Evolutionary conservation across 768 basidiomycete genomes (phyloP).

Genomic region (Hysterangium stoloniferum): DNA sequence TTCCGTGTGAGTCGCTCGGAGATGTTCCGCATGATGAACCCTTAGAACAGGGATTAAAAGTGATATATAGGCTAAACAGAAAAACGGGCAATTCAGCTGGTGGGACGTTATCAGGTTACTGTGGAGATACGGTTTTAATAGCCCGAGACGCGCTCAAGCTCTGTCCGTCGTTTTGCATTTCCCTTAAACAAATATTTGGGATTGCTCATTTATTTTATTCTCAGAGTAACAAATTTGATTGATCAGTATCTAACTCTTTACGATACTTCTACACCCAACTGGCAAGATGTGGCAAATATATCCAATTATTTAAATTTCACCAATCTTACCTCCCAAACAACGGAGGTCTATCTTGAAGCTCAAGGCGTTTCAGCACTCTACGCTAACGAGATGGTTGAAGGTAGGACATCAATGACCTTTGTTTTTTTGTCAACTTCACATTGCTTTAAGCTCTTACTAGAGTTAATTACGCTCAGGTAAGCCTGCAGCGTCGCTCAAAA

Average conservation of each 20-base stretch:
- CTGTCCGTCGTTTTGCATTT: conserved; percentile 34
- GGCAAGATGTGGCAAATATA: conserved; percentile 54
- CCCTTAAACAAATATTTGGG: too few species aligned
- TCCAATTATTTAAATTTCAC: conserved; percentile 29
- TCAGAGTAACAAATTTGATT: conserved; percentile 50
- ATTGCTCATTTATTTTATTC: background rate
- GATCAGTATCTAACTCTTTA: conserved; percentile 51
- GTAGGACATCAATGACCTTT: background rate
- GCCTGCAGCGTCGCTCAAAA: background rate
- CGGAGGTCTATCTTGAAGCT: conserved; percentile 46
- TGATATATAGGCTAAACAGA: conserved; percentile 6
- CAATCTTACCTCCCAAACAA: conserved; percentile 39
- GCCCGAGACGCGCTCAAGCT: conserved; percentile 48
- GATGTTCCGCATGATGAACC: background rate
- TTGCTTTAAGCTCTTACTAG: conserved; percentile 48
- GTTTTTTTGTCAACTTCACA: background rate
- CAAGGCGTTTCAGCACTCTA: conserved; percentile 53
- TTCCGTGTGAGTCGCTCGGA: conserved; percentile 41
- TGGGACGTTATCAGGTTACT: conserved; percentile 68
- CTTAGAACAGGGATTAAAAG: background rate
- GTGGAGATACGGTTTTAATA: conserved; percentile 66
- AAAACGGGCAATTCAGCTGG: conserved; percentile 33
- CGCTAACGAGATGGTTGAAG: conserved; percentile 64
- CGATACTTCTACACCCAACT: conserved; percentile 42
- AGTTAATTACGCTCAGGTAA: conserved; percentile 77